Evolutionary conservation across 2,329 filamentous ascomycete genomes (phyloP).

Genomic region (Aspergillus versicolor): DNA sequence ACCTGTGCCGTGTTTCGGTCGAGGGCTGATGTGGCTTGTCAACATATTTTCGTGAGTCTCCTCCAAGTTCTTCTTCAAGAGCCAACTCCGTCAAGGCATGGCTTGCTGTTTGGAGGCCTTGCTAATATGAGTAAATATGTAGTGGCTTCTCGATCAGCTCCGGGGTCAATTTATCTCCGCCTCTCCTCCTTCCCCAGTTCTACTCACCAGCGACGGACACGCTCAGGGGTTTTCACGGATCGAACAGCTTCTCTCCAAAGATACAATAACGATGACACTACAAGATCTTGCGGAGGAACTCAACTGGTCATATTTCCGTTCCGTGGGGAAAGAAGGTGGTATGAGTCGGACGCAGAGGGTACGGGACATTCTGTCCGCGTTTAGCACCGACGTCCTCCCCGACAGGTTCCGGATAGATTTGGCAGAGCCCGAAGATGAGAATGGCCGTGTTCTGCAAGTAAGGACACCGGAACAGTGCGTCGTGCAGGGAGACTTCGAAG

Average conservation of each 20-base stretch:
- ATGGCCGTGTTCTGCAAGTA: background rate
- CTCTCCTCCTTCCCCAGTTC: slow-evolving; percentile 27
- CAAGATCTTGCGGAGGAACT: slow-evolving; percentile 32
- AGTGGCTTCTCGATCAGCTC: slow-evolving; percentile 46
- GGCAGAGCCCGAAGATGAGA: slow-evolving; percentile 22
- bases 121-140: background rate
- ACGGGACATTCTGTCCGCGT: slow-evolving; percentile 48
- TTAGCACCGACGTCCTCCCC: slow-evolving; percentile 39
- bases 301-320: slow-evolving; percentile 36
- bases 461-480: slow-evolving; percentile 43
- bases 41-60: slow-evolving; percentile 44
- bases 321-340: slow-evolving; percentile 22
- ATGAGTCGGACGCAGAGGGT: slow-evolving; percentile 41
- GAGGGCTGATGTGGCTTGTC: slow-evolving; percentile 34
- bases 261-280: slow-evolving; percentile 22
- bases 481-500: slow-evolving; percentile 45
- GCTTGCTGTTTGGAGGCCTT: background rate
- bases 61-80: background rate
- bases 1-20: slow-evolving; percentile 36
- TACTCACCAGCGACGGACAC: slow-evolving; percentile 33
- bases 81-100: background rate
- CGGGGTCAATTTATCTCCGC: slow-evolving; percentile 34
- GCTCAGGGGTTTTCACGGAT: slow-evolving; percentile 30
- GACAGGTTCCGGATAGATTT: slow-evolving; percentile 44
- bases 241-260: slow-evolving; percentile 28